Evolutionary conservation across 352 stramenopile species (phyloP).

Genomic region (Phytophthora litchii): DNA sequence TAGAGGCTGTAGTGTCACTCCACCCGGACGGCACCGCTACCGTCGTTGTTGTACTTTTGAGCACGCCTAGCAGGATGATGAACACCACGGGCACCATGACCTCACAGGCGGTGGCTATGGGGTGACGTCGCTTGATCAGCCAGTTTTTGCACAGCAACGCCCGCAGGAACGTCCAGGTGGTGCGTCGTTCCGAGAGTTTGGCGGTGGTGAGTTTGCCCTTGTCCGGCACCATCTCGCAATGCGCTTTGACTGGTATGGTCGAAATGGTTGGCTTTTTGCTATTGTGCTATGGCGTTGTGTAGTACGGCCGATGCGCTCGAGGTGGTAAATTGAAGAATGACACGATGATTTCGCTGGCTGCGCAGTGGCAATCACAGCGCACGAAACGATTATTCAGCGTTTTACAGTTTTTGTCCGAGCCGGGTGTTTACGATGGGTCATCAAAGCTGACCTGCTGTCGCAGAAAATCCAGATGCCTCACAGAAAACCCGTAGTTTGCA

Average conservation of each 20-base stretch:
- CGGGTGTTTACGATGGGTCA: slow-evolving; percentile 10
- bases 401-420: not conserved
- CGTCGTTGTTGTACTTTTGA: slow-evolving; percentile 63
- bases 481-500: too few species aligned
- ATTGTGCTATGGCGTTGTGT: not conserved
- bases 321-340: slow-evolving; percentile 25
- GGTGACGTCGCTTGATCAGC: slow-evolving; percentile 64
- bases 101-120: slow-evolving; percentile 51
- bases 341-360: not conserved
- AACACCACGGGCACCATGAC: slow-evolving; percentile 58
- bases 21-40: slow-evolving; percentile 59
- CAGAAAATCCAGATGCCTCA: slow-evolving; percentile 12
- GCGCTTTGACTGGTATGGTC: slow-evolving; percentile 12
- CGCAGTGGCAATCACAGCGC: slow-evolving; percentile 10
- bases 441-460: slow-evolving; percentile 7
- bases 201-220: slow-evolving; percentile 12
- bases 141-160: slow-evolving; percentile 74
- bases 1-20: slow-evolving; percentile 37
- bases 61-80: slow-evolving; percentile 55
- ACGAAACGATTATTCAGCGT: slow-evolving; percentile 19
- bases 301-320: slow-evolving; percentile 1
- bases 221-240: slow-evolving; percentile 15
- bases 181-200: slow-evolving; percentile 26
- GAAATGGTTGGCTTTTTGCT: slow-evolving; percentile 8
- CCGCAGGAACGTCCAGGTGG: slow-evolving; percentile 37